Base-by-base conservation (phyloP, 140 eudicot species). In the Anethum foeniculum region DNA sequence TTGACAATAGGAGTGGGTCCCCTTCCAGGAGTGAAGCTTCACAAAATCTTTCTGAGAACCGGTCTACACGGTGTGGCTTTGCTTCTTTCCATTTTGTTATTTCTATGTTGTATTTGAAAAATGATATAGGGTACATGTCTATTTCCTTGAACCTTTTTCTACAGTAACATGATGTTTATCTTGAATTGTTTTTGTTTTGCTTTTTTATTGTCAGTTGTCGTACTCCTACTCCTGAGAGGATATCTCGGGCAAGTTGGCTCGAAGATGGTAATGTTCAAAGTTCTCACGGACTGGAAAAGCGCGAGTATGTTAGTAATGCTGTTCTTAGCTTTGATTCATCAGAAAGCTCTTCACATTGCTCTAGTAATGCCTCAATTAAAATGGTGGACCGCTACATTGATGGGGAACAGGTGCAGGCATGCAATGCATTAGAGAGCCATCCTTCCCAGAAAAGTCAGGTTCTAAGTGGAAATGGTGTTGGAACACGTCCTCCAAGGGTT, bases 361-460 rank as follows among this genome's bases (percentile, higher is more conserved):
- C 97, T 25, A 90, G 90, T 71, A 86, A 89, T 78, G 89, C 82
- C 82, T 91, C 96, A 77, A 89, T 76, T 83, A 91, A 90, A 78
- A 92, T 91, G 80, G 52, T 93, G 80, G 98, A 93, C 81, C 92
- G 93, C 81, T 93, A 88, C 84, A 91, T 93, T 73, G 98, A 93
- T 82, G 98, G 96, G 81, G 98, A 93, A 83, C 96, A 93, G 79
- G 85, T 83, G 58, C 89, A 85, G 79, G 98, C 90, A 75, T 90
- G 65, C 74, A 81, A 48, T 46, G 71, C 77, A 11, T 39, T 65
- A 49, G 83, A 80, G 81, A 83, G 73, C 75, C 81, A 30, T 73
- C 69, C 83, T 73, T 80, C 84, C 69, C 49, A 62, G 64, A 88
- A 80, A 84, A 75, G 65, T 82, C 87, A 85, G 9, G 43, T 44